Conservation (phyloP, 176 grass and related monocot genomes). For the Calamus simplicifolius region DNA sequence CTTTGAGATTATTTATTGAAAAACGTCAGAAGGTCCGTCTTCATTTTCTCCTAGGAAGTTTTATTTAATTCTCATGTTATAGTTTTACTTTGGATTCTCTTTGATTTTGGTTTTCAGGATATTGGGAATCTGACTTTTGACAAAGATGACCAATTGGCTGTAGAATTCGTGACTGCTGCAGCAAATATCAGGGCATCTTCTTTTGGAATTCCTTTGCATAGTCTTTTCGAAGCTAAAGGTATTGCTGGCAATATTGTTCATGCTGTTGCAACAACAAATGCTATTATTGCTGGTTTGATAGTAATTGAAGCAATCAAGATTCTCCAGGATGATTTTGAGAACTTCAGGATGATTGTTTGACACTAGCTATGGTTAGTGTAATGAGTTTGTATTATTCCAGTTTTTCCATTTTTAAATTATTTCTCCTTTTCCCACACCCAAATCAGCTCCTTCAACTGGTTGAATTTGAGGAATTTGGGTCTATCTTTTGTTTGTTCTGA, state of each 20-base stretch:
- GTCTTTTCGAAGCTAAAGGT: slow-evolving; percentile 96
- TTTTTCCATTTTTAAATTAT: too few relatives aligned
- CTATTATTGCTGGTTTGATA: slow-evolving; percentile 92
- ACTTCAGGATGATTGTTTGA: slow-evolving; percentile 33
- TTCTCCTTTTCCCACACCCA: too few relatives aligned
- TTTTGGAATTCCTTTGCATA: slow-evolving; percentile 90
- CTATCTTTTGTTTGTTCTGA: too few relatives aligned
- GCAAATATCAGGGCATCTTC: slow-evolving; percentile 97
- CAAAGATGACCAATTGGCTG: slow-evolving; percentile 94
- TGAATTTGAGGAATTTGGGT: too few relatives aligned
- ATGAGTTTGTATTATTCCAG: too few relatives aligned
- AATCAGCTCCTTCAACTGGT: too few relatives aligned
- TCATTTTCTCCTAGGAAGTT: background rate
- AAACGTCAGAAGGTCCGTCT: slow-evolving; percentile 67
- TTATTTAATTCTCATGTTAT: background rate
- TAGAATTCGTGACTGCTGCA: slow-evolving; percentile 89
- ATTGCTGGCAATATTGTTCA: slow-evolving; percentile 99
- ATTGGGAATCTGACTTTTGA: slow-evolving; percentile 84
- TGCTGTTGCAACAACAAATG: slow-evolving; percentile 98
- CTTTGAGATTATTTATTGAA: slow-evolving; percentile 74
- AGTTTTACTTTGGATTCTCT: background rate
- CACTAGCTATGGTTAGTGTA: too few relatives aligned
- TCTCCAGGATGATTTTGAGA: slow-evolving; percentile 59
- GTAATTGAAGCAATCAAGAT: slow-evolving; percentile 98
- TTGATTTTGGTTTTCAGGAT: slow-evolving; percentile 43